Conservation (phyloP, 768 basidiomycete genomes). For the Inosperma sp. region DNA sequence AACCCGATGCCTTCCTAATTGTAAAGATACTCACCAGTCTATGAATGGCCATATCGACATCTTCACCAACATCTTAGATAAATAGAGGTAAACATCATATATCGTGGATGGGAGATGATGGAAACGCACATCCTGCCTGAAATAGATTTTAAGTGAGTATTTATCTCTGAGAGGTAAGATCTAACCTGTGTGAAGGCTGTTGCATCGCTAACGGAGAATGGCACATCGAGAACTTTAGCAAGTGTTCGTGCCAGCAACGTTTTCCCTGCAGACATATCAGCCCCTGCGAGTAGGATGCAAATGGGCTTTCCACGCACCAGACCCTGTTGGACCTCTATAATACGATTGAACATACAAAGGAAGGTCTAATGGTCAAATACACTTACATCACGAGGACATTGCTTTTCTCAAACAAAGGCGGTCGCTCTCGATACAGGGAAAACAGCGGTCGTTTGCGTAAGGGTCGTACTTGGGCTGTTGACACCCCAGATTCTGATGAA, state of each 20-base stretch:
- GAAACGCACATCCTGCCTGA: constrained; percentile 21
- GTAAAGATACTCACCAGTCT: constrained; percentile 51
- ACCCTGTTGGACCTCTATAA: constrained; percentile 77
- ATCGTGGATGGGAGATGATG: constrained; percentile 5
- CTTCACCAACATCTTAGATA: constrained; percentile 83
- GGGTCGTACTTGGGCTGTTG: constrained; percentile 60
- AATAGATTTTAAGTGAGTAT: background rate
- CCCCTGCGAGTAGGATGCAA: background rate
- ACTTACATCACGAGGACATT: constrained; percentile 86
- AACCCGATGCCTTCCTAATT: background rate
- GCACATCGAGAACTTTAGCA: constrained; percentile 88
- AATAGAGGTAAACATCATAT: constrained; percentile 11
- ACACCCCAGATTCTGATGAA: constrained; percentile 33
- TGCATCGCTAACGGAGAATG: constrained; percentile 91
- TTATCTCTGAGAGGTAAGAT: background rate
- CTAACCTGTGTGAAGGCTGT: constrained; percentile 87
- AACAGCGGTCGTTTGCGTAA: constrained; percentile 40
- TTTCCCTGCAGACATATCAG: constrained; percentile 52
- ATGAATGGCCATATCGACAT: constrained; percentile 89
- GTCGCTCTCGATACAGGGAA: constrained; percentile 39
- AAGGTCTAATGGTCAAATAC: background rate
- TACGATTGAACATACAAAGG: background rate
- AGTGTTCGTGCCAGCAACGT: constrained; percentile 87
- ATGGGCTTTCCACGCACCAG: constrained; percentile 44
- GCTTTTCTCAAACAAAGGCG: constrained; percentile 84